Evolutionary conservation across 345 rosid species (phyloP).

Genomic region (Corchorus olitorius): DNA sequence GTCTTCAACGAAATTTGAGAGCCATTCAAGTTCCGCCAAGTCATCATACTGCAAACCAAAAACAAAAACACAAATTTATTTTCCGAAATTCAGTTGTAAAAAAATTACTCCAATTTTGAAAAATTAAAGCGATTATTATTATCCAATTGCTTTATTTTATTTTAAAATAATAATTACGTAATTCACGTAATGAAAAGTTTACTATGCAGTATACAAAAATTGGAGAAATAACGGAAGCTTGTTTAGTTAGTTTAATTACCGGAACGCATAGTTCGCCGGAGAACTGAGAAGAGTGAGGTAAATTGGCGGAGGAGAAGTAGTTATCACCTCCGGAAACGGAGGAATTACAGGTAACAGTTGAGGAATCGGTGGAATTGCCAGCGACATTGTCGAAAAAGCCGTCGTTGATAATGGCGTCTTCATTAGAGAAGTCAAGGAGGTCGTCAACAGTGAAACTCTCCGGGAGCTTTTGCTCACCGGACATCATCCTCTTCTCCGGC

Average conservation of each 20-base stretch:
- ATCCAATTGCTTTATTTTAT: no score
- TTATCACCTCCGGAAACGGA: slow-evolving; percentile 45
- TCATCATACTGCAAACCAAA: slow-evolving; percentile 59
- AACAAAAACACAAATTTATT: background rate
- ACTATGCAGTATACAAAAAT: background rate
- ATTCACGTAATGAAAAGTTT: background rate
- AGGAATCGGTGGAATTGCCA: slow-evolving; percentile 45
- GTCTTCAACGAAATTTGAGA: slow-evolving; percentile 76
- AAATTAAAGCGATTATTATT: no score
- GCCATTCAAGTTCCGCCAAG: slow-evolving; percentile 80
- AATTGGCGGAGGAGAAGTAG: slow-evolving; percentile 17
- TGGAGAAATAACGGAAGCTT: background rate
- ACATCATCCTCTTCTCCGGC: slow-evolving; percentile 39
- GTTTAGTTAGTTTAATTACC: slow-evolving; percentile 34
- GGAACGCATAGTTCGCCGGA: slow-evolving; percentile 68
- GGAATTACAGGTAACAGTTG: slow-evolving; percentile 53
- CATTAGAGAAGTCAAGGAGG: slow-evolving; percentile 70
- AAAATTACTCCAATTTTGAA: no score
- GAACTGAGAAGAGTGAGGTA: slow-evolving; percentile 42
- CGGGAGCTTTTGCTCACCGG: slow-evolving; percentile 32
- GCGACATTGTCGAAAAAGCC: slow-evolving; percentile 44
- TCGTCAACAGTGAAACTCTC: slow-evolving; percentile 65
- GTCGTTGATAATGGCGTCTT: slow-evolving; percentile 38
- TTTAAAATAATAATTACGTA: background rate
- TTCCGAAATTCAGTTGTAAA: background rate